Conservation (phyloP, 768 basidiomycete species). For the Rhodosporidiobolus odoratus region DNA sequence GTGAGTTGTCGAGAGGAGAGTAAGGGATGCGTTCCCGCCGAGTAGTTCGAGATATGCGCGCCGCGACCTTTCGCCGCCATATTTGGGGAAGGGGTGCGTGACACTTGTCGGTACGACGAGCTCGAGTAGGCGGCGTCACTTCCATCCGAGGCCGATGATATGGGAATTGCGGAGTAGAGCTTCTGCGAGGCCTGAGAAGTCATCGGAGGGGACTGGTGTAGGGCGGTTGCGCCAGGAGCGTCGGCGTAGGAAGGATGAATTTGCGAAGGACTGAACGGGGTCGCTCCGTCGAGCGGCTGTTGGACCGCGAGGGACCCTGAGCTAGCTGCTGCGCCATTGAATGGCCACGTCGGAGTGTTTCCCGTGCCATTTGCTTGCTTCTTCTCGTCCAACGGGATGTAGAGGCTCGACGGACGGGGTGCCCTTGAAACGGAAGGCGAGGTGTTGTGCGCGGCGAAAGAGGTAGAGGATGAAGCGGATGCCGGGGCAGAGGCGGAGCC, state of each 20-base stretch:
- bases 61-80: background rate
- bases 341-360: constrained; percentile 28
- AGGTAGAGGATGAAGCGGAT: background rate
- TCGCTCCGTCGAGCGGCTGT: background rate
- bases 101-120: constrained; percentile 1
- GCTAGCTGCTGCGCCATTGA: background rate
- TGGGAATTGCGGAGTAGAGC: constrained; percentile 22
- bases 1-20: constrained; percentile 9
- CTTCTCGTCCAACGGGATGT: constrained; percentile 30
- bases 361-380: background rate
- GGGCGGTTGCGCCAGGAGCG: background rate
- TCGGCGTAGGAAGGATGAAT: constrained; percentile 37
- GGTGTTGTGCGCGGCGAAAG: background rate
- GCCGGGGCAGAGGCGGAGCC: background rate
- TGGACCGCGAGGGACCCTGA: background rate
- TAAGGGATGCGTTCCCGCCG: constrained; percentile 12
- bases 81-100: constrained; percentile 1
- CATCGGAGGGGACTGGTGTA: background rate
- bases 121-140: constrained; percentile 14
- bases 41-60: background rate
- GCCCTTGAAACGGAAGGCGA: constrained; percentile 2
- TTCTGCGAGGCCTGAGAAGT: background rate
- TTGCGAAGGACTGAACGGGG: constrained; percentile 21
- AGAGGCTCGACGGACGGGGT: constrained; percentile 21
- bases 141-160: background rate